A percentile compares a stretch with the other conserved stretches of the same genome.
phyloP scores from a whole-genome alignment of 177 flowering plant genomes.

The Telopea speciosissima region DNA sequence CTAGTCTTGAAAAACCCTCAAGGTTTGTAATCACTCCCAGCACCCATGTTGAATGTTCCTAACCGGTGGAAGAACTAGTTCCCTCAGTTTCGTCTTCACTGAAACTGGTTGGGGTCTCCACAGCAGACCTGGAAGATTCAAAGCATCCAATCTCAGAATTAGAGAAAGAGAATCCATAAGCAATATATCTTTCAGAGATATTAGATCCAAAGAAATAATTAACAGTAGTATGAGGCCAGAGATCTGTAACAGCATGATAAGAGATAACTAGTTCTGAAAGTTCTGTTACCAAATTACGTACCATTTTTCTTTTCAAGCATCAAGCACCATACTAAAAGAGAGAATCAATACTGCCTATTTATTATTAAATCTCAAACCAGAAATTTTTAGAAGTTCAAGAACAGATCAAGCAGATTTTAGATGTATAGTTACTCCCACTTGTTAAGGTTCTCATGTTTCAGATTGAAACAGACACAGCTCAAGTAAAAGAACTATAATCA shows the following conservation, averaged over 20 bases:
- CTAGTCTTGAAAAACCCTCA: background rate
- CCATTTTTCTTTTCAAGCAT: no score
- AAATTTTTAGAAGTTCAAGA: no score
- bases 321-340: background rate
- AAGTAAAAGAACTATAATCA: background rate
- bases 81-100: slow-evolving; percentile 67
- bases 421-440: background rate
- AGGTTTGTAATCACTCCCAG: background rate
- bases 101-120: slow-evolving; percentile 52
- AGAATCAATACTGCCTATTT: background rate
- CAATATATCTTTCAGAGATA: background rate
- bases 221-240: background rate
- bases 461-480: background rate
- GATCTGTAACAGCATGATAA: background rate
- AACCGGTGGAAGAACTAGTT: slow-evolving; percentile 51
- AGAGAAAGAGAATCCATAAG: background rate
- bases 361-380: no score
- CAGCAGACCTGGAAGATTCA: slow-evolving; percentile 30
- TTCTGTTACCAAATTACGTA: background rate
- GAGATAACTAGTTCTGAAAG: background rate
- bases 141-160: slow-evolving; percentile 11
- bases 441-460: background rate
- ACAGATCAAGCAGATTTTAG: no score
- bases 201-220: background rate
- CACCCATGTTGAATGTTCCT: background rate